Evolutionary conservation across 2,329 filamentous ascomycete species (phyloP).

Genomic region (Aspergillus sp.): DNA sequence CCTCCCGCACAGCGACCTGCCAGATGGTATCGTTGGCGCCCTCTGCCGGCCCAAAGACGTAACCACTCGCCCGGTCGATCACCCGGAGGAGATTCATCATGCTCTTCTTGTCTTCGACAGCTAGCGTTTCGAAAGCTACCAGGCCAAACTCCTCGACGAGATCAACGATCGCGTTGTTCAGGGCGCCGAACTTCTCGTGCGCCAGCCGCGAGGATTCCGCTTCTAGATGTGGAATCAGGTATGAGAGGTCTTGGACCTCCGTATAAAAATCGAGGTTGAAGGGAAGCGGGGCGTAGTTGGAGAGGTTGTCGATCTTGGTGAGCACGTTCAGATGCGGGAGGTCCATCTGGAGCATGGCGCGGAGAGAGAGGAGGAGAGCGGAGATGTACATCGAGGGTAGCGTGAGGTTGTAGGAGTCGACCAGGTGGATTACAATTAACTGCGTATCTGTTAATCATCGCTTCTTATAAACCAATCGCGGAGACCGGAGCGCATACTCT

Average conservation of each 20-base stretch:
- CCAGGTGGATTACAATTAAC: constrained; percentile 90
- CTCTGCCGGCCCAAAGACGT: constrained; percentile 86
- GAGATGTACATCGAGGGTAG: constrained; percentile 94
- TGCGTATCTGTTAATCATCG: constrained; percentile 40
- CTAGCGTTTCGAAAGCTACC: constrained; percentile 87
- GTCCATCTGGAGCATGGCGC: constrained; percentile 98
- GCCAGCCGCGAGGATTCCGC: constrained; percentile 70
- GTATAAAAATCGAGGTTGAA: constrained; percentile 98
- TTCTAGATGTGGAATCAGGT: constrained; percentile 77
- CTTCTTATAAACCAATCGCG: neutral
- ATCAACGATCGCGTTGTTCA: constrained; percentile 84
- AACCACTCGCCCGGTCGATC: constrained; percentile 88
- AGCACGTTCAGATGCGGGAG: constrained; percentile 94
- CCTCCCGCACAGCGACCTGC: constrained; percentile 86
- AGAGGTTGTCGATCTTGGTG: constrained; percentile 94
- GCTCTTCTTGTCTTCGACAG: constrained; percentile 93
- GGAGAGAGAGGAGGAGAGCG: constrained; percentile 85
- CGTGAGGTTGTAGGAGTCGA: constrained; percentile 90
- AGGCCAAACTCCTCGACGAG: constrained; percentile 87
- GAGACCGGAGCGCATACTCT: constrained; percentile 60
- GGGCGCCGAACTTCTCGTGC: constrained; percentile 73
- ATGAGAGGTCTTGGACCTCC: constrained; percentile 88
- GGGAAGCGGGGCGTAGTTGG: constrained; percentile 78
- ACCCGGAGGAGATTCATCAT: constrained; percentile 90
- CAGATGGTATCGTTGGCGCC: constrained; percentile 96